Evolutionary conservation across 78 protist species (phyloP), one percentile per base, ranked within the genome.

Genomic region (Protostelium mycophagum): DNA sequence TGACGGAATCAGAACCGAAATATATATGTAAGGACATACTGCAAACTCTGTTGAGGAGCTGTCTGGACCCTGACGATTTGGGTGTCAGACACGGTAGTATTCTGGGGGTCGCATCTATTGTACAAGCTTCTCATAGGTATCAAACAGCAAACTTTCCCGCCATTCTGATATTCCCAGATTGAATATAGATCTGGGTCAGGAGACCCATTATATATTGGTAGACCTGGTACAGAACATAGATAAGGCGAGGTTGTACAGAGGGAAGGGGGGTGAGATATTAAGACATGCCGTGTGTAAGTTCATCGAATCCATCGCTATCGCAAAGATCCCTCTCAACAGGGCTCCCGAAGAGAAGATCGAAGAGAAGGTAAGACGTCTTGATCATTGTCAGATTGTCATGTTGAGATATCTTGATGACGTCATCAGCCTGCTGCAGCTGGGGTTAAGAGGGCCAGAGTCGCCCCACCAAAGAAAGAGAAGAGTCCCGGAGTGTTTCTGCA

Each of bases 241-340:
- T 84, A 87, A 87, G 73, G 94, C 95, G 83, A 93, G 97, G 34
- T 83, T 97, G 31, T 98, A 89, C 90, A 91, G 97, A 34, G 98
- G 98, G 9, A 87, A 93, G 36, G 97, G 97, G 36, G 96, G 97
- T 28, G 97, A 95, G 63, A 35, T 83, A 28, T 85, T 95, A 29
- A 87, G 97, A 84, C 83, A 63, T n/a, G 97, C 95, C 28, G 35
- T 89, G 39, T 95, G 97, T 87, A 83, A 85, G 38, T 63, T 96
- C n/a, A 91, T 96, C 28, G 88, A 96, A 38, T 10, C 88, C 10
- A 86, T 96, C 36, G 87, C 96, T 36, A 28, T 37, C n/a, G 23
- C 91, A 1, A 88, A 95, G 87, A 84, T 96, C 28, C 37, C 38
- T 28, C 85, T 94, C 38, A 34, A 85, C 39, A 88, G 93, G 84